phyloP scores from a whole-genome alignment of 257 asterid species.

The Eustoma russellianum region DNA sequence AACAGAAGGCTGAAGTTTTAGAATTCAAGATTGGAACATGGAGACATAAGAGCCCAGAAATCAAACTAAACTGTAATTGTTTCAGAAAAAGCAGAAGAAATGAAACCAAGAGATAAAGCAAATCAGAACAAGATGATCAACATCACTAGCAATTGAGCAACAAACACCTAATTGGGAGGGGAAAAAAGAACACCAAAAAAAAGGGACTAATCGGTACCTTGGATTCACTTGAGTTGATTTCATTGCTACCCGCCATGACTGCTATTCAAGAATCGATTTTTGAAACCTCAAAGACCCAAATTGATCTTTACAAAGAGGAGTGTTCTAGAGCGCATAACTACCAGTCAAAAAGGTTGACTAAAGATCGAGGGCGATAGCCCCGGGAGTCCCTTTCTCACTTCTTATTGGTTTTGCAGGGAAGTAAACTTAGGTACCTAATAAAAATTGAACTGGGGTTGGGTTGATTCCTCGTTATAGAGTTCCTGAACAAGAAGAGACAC shows the following conservation, averaged over 20 bases:
- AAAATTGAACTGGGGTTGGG: no score
- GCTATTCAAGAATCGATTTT: background rate
- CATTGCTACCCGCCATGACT: conserved; percentile 40
- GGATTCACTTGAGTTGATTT: conserved; percentile 32
- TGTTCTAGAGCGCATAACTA: conserved; percentile 18
- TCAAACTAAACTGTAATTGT: background rate
- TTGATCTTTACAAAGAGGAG: conserved; percentile 20
- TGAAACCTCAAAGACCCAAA: conserved; percentile 7
- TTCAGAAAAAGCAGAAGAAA: background rate
- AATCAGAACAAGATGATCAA: background rate
- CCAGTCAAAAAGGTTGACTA: background rate
- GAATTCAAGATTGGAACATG: background rate
- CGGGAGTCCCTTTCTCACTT: no score
- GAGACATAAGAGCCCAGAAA: background rate
- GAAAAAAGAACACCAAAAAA: background rate
- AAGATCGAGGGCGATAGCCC: background rate
- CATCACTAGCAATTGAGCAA: conserved; percentile 2
- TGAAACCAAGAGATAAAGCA: background rate
- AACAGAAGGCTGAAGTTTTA: background rate
- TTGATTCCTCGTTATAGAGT: conserved; percentile 6
- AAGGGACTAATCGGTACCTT: conserved; percentile 8
- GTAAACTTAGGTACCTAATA: no score
- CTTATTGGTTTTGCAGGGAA: no score
- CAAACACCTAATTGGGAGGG: background rate
- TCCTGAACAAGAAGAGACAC: conserved; percentile 27